Conservation (phyloP, 345 rosid genomes). For the Rhizophora apiculata region DNA sequence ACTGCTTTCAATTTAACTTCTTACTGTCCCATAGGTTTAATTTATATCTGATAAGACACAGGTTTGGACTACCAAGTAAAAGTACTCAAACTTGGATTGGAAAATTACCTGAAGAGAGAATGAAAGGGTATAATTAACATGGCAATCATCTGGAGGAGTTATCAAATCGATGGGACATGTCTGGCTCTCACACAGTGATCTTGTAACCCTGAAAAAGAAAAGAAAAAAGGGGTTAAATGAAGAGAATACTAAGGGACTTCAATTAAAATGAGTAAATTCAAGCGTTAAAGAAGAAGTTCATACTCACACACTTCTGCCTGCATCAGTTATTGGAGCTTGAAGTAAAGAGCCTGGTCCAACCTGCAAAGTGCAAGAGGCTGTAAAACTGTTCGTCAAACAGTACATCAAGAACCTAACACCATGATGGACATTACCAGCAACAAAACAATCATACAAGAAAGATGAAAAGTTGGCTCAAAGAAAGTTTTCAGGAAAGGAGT, state of each 20-base stretch:
- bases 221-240: slow-evolving; percentile 5
- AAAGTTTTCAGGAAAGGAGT: background rate
- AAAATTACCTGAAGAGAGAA: slow-evolving; percentile 83
- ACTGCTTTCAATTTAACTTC: background rate
- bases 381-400: slow-evolving; percentile 8
- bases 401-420: slow-evolving; percentile 11
- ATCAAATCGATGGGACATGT: slow-evolving; percentile 86
- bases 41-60: background rate
- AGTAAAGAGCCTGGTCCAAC: slow-evolving; percentile 87
- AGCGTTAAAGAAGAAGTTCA: slow-evolving; percentile 24
- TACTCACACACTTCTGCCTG: slow-evolving; percentile 84
- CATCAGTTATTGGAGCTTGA: slow-evolving; percentile 80
- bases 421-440: background rate
- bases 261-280: slow-evolving; percentile 7
- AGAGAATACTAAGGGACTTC: slow-evolving; percentile 8
- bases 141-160: slow-evolving; percentile 98
- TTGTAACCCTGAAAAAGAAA: slow-evolving; percentile 57
- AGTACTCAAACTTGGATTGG: slow-evolving; percentile 18
- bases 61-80: background rate
- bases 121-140: slow-evolving; percentile 85
- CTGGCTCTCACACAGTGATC: slow-evolving; percentile 67
- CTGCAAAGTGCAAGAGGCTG: slow-evolving; percentile 36
- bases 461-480: background rate
- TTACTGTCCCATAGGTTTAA: background rate
- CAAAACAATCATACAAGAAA: background rate